These are phyloP conservation scores for Jaapia argillacea DNA, from an alignment of 768 basidiomycete species.

Conservation along the genomic window DNA sequence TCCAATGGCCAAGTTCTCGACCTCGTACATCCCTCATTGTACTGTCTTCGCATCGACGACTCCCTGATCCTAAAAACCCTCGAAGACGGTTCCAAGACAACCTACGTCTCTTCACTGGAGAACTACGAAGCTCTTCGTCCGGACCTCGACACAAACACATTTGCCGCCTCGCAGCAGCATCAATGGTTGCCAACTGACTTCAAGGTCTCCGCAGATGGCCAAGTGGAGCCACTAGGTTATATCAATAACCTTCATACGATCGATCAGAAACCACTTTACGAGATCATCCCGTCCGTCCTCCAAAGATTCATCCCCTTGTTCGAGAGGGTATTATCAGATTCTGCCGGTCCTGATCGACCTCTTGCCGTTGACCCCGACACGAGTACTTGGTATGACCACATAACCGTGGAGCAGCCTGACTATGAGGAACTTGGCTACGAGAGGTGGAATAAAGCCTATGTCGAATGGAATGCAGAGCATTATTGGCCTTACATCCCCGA, in stretches of 20 bases:
- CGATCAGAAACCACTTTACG: slow-evolving; percentile 10
- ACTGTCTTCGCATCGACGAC: slow-evolving; percentile 17
- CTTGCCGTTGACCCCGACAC: slow-evolving; percentile 4
- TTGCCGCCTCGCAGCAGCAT: slow-evolving; percentile 11
- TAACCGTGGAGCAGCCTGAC: no score
- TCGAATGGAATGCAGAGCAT: no score
- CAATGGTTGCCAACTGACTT: slow-evolving; percentile 22
- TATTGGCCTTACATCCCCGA: no score
- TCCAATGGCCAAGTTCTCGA: slow-evolving; percentile 33
- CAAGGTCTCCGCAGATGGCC: slow-evolving; percentile 10
- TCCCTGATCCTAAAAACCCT: slow-evolving; percentile 1
- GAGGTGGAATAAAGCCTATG: no score
- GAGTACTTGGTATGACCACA: slow-evolving; percentile 5
- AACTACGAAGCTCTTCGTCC: neutral
- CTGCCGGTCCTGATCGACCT: slow-evolving; percentile 1
- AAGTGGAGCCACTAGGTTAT: slow-evolving; percentile 11
- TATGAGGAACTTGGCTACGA: no score
- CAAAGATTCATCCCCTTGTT: slow-evolving; percentile 16
- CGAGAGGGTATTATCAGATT: slow-evolving; percentile 15
- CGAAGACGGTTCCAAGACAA: slow-evolving; percentile 1
- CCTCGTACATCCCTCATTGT: slow-evolving; percentile 36
- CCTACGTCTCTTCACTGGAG: neutral
- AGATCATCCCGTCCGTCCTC: slow-evolving; percentile 10
- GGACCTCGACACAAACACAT: no score
- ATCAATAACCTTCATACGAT: slow-evolving; percentile 20